Evolutionary conservation across 2,329 filamentous ascomycete genomes (phyloP).

Genomic region (Graphilbum sp.): DNA sequence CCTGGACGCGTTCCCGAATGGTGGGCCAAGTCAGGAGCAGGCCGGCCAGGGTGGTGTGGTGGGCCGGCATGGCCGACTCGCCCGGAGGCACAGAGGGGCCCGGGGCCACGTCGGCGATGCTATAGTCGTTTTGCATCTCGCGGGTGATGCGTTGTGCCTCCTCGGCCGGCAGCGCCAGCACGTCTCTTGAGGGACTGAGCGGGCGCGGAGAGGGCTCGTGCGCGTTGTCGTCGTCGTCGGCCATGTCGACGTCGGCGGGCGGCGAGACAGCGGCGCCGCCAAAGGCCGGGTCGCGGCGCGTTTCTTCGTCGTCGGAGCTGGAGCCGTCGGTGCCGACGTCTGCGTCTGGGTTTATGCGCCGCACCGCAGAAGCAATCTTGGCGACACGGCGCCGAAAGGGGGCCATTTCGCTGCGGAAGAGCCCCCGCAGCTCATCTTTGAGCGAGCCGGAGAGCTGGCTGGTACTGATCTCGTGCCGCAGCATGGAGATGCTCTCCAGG

Average conservation of each 20-base stretch:
- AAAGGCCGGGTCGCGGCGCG: neutral
- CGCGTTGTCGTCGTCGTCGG: conserved; percentile 12
- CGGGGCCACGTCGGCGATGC: conserved; percentile 28
- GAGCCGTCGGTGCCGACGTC: conserved; percentile 13
- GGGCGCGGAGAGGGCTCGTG: neutral
- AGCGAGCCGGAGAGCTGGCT: neutral
- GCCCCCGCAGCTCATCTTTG: neutral
- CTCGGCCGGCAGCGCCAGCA: conserved; percentile 8
- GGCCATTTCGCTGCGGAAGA: neutral
- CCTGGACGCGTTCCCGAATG: conserved; percentile 46
- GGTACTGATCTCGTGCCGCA: conserved; percentile 5
- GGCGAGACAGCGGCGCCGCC: neutral
- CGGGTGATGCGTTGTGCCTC: conserved; percentile 18
- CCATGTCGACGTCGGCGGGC: neutral
- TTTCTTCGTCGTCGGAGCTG: conserved; percentile 6
- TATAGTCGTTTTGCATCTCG: conserved; percentile 26
- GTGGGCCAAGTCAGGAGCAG: conserved; percentile 59
- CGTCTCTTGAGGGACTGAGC: neutral
- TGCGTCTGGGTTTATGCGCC: conserved; percentile 13
- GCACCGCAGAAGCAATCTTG: neutral
- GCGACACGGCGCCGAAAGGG: neutral
- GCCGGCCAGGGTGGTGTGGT: conserved; percentile 84
- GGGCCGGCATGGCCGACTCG: conserved; percentile 57
- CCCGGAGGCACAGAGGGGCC: conserved; percentile 37
- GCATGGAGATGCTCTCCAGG: neutral